Conservation (phyloP, 2,329 filamentous ascomycete species). For the Beauveria australis region DNA sequence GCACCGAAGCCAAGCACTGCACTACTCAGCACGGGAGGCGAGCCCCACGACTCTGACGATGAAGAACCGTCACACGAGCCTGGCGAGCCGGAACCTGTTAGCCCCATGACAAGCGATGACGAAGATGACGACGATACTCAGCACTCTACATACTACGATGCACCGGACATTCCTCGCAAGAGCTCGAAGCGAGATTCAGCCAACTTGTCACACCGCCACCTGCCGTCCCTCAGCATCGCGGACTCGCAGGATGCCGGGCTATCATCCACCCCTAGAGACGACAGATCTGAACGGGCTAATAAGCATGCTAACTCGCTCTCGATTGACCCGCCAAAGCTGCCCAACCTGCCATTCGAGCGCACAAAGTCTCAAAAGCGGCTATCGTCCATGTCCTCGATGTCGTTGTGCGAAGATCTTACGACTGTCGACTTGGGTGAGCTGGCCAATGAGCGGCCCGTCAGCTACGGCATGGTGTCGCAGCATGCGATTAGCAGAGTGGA, state of each 20-base stretch:
- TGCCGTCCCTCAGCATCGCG: constrained; percentile 28
- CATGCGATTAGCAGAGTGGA: constrained; percentile 50
- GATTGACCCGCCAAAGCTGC: constrained; percentile 20
- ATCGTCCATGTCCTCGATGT: constrained; percentile 43
- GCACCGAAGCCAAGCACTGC: constrained; percentile 19
- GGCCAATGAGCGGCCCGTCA: constrained; percentile 42
- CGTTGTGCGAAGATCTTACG: constrained; percentile 37
- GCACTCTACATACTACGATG: constrained; percentile 18
- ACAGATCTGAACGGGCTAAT: constrained; percentile 9
- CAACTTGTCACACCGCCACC: constrained; percentile 23
- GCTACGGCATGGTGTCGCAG: constrained; percentile 48
- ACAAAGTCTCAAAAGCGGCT: constrained; percentile 43
- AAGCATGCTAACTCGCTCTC: constrained; percentile 14
- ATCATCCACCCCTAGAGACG: not conserved
- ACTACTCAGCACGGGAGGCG: constrained; percentile 38
- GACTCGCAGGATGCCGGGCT: constrained; percentile 13
- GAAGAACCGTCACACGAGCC: constrained; percentile 17
- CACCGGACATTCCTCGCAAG: constrained; percentile 59
- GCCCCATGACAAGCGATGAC: constrained; percentile 23
- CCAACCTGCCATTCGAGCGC: constrained; percentile 49
- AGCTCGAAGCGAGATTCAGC: constrained; percentile 56
- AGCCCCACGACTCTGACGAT: constrained; percentile 37
- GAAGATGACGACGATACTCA: constrained; percentile 34
- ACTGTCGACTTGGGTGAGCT: constrained; percentile 29
- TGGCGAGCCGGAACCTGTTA: constrained; percentile 22